Evolutionary conservation across 2,329 filamentous ascomycete species (phyloP), one percentile per base, ranked within the genome.

Genomic region (Apiospora phragmitis): DNA sequence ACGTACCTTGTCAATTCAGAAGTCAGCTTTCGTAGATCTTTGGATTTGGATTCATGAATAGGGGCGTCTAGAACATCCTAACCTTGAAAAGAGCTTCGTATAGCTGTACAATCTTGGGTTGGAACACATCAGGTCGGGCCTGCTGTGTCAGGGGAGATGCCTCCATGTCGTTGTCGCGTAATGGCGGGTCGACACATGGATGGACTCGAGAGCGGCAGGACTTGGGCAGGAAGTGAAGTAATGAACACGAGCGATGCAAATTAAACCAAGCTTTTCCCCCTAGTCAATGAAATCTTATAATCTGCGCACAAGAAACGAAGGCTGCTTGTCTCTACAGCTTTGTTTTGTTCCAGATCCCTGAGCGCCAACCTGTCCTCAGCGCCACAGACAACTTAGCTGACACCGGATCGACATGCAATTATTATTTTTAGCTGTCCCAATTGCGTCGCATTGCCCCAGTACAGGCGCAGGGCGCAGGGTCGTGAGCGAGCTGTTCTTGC

Each of bases 61-160:
- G 67, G 71, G 62, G 55, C 51, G 3, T 69, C 43, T 38, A 67
- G 70, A 68, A 62, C 35, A 62, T 49, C 73, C 80, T 74, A 83
- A 92, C 90, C 88, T 90, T 90, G 85, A 98, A 95, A 26, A 98
- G 86, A 74, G 89, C 88, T 77, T 95, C 90, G 83, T 99, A 99
- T 68, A 98, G 90, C 81, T 93, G 88, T 72, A 97, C 92, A 75
- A 99, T 93, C 85, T 99, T 99, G 69, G 93, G 95, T 83, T 97
- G 93, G 80, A 99, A 98, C 51, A 92, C 90, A 81, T 97, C 93
- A 69, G 95, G 96, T 77, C 94, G 90, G 82, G 90, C 90, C 87
- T 98, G 94, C 83, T 97, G 94, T 70, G 95, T 97, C 80, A 99
- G 89, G 74, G 96, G 96, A 80, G 95, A 98, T 77, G 91, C 88